Percentiles rank a stretch among this genome's conserved stretches.
These are phyloP conservation scores for Thermochaetoides thermophila DNA, from an alignment of 495 filamentous ascomycete genomes.

Conservation along the genomic window DNA sequence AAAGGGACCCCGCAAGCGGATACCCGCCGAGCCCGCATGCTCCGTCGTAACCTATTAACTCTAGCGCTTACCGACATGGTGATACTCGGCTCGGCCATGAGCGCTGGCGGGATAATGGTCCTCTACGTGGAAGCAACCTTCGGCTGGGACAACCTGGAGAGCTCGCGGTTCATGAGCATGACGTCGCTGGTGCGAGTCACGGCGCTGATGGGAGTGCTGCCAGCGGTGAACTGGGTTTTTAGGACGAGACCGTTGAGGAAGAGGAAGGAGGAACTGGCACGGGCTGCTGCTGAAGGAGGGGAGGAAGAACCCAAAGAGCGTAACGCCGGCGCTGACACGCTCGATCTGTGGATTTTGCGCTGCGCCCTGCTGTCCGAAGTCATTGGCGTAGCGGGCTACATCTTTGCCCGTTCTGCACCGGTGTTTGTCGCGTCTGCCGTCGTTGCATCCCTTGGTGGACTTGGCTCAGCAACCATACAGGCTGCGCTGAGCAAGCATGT, in stretches of 20 bases:
- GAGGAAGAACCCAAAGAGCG: conserved; percentile 20
- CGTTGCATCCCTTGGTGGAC: conserved; percentile 61
- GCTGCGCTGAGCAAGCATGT: conserved; percentile 81
- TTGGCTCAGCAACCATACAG: conserved; percentile 71
- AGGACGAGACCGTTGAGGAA: conserved; percentile 39
- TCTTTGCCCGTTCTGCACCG: conserved; percentile 38
- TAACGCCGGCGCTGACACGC: conserved; percentile 54
- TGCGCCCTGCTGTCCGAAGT: conserved; percentile 64
- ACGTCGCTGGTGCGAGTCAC: conserved; percentile 61
- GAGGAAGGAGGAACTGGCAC: too few species aligned
- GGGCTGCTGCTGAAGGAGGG: conserved; percentile 16
- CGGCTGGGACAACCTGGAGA: conserved; percentile 64
- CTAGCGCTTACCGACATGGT: conserved; percentile 67
- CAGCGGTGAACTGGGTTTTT: conserved; percentile 52
- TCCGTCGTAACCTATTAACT: conserved; percentile 66
- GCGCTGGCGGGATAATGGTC: conserved; percentile 59
- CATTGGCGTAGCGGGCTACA: conserved; percentile 60
- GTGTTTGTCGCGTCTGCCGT: conserved; percentile 53
- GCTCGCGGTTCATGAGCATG: conserved; percentile 59
- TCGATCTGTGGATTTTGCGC: conserved; percentile 70
- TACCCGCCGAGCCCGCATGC: conserved; percentile 39
- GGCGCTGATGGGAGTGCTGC: conserved; percentile 59
- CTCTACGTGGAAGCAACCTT: conserved; percentile 70
- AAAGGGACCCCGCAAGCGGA: conserved; percentile 15
- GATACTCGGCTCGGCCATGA: conserved; percentile 69